phyloP scores from a whole-genome alignment of 2,329 filamentous ascomycete species.

The Pezicula rhizophila region DNA sequence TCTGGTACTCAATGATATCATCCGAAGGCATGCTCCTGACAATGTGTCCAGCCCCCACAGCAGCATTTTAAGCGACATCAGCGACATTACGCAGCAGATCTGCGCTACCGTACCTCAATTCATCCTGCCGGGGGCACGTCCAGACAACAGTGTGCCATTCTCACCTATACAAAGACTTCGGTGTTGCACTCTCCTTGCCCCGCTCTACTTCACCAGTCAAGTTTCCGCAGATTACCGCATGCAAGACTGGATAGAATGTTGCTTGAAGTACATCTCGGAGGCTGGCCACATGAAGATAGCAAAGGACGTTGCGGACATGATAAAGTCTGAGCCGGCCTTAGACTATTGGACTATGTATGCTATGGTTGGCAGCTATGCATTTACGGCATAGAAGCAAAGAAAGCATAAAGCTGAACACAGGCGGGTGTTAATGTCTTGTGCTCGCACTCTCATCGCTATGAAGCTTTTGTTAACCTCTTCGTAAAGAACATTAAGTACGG shows the following conservation, averaged over 20 bases:
- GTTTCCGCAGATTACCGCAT: background rate
- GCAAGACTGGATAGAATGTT: background rate
- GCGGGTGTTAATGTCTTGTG: too few species aligned
- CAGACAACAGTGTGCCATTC: background rate
- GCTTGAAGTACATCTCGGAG: background rate
- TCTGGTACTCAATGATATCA: background rate
- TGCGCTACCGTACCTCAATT: conserved; percentile 2
- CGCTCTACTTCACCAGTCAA: background rate
- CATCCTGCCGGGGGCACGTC: background rate
- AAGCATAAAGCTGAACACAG: too few species aligned
- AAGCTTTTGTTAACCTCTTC: too few species aligned
- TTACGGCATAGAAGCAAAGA: too few species aligned
- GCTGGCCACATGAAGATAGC: background rate
- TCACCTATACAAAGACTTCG: conserved; percentile 1
- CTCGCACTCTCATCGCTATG: too few species aligned
- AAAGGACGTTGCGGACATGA: background rate
- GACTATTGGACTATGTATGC: background rate
- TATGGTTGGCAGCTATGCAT: background rate
- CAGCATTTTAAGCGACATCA: background rate
- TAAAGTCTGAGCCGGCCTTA: background rate
- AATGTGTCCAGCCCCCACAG: background rate
- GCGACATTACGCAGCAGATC: background rate
- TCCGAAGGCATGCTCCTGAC: background rate
- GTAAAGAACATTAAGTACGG: too few species aligned
- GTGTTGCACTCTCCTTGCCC: conserved; percentile 1